Base-by-base conservation (phyloP, 1,284 basidiomycete species). In the Cryptococcus maquisensis region DNA sequence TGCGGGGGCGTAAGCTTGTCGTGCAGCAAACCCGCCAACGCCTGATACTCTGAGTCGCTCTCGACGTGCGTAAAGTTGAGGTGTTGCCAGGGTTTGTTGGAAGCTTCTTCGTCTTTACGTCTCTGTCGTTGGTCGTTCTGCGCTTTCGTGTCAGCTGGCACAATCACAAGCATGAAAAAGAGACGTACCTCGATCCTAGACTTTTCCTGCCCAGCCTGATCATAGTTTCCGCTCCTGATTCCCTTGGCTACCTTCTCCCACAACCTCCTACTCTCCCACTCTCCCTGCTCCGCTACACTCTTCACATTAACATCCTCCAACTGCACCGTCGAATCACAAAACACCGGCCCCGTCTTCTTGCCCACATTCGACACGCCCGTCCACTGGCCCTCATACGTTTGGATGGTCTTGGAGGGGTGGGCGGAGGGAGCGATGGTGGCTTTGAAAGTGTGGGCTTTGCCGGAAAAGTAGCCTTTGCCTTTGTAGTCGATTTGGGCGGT, bases 381-480 rank as follows among this genome's bases (percentile, higher is more conserved):
- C 95, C 95, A 98, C 43, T 86, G 84, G 40, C 95, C 95, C 72
- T 96, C 90, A 59, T 90, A 81, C 20, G 85, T 80, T 71, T 84
- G 81, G 52, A 81, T 65, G 3, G 78, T 67, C 52, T 78, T 73
- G 39, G 38, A 37, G 18, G 18, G 18, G 41, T 55, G 40, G 42
- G 55, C 53, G 40, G 42, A 75, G 65, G 28, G 80, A 74, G 81
- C 76, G 35, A 95, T 74, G 13, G 81, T 80, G 4, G 95, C 91
- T 76, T 93, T 95, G 84, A 90, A 96, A 10, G 85, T 82, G 78
- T 98, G 95, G 3, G 90, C 84, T 76, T 94, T 96, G 61, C 94
- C 93, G 28, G 85, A 84, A 71, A 97, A 93, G 79, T 94, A 97
- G 36, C 90, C 95, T 69, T 91, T 92, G 76, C 94, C 95, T 68